Evolutionary conservation across 331 rosid genomes (phyloP), one percentile per base, ranked within the genome.

Genomic region (Malus hybrid): DNA sequence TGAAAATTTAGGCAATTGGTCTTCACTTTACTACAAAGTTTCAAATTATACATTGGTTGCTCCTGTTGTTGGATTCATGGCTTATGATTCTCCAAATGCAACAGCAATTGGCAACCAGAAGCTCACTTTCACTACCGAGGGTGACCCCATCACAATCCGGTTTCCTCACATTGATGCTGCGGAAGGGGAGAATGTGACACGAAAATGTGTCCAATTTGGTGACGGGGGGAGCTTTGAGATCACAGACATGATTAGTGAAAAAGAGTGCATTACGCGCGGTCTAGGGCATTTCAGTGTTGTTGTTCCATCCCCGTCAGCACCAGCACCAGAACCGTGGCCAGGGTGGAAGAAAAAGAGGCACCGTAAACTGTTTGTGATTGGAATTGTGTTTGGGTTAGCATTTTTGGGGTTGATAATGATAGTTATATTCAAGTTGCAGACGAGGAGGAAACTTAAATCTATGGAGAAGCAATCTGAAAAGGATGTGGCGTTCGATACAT

Each of bases 1-100:
- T 85, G 90, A 86, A 78, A 90, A 90, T 81, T 61, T 92, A 4
- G 99, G 97, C 42, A 90, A 92, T 76, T 92, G 86, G 90, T 92
- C 99, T 62, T 87, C 93, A 42, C 62, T 24, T 71, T 92, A 79
- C 77, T 90, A 69, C 78, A 27, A 81, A 31, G 86, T 94, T 27
- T 87, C 97, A 18, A 87, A 89, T 57, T 67, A 92, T 74, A 71
- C 83, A 33, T 78, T 94, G 77, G 85, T 92, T 33, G 83, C 96
- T 70, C 97, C 99, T 54, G 89, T 92, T 59, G 63, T 90, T 61
- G 96, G 99, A 22, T 69, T 94, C 75, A 52, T 61, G 72, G 86
- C 82, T 55, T 94, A 86, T 60, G 80, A 73, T 76, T 86, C 99
- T 12, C 74, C 93, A 5, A 59, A 64, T 27, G 66, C 76, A 20